Percentiles rank a stretch among this genome's conserved stretches.
Conservation (phyloP, 257 asterid genomes). For the Rehmannia glutinosa region DNA sequence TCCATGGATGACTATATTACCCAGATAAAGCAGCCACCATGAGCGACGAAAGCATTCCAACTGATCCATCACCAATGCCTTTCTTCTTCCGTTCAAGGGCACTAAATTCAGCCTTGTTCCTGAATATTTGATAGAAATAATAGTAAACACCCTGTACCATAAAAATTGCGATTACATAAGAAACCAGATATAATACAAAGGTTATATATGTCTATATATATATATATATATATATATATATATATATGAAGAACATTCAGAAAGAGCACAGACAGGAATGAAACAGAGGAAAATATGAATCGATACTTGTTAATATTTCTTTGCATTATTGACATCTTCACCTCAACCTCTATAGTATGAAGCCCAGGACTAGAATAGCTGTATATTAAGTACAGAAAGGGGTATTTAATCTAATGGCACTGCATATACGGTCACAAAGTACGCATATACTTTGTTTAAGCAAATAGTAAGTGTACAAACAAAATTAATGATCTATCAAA, state of each 20-base stretch:
- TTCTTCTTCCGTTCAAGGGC: constrained; percentile 63
- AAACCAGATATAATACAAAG: constrained; percentile 24
- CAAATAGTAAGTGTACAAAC: background rate
- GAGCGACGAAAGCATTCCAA: constrained; percentile 91
- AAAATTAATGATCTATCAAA: background rate
- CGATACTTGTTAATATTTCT: background rate
- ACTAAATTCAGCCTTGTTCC: constrained; percentile 73
- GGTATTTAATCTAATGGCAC: background rate
- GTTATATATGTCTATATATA: too few relatives aligned
- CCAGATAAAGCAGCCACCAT: constrained; percentile 89
- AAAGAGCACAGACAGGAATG: background rate
- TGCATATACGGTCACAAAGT: background rate
- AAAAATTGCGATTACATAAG: constrained; percentile 45
- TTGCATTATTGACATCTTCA: background rate
- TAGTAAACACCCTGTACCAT: constrained; percentile 98
- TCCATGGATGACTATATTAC: constrained; percentile 39
- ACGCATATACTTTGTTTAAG: background rate
- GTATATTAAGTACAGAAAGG: background rate
- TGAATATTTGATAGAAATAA: constrained; percentile 97
- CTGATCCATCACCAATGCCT: constrained; percentile 94
- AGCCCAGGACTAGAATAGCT: background rate
- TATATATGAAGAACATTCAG: constrained; percentile 18
- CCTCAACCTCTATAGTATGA: background rate
- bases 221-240: too few relatives aligned
- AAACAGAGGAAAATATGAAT: background rate